Evolutionary conservation across 2,329 filamentous ascomycete species (phyloP).

Genomic region (Myriosclerotinia curreyana): DNA sequence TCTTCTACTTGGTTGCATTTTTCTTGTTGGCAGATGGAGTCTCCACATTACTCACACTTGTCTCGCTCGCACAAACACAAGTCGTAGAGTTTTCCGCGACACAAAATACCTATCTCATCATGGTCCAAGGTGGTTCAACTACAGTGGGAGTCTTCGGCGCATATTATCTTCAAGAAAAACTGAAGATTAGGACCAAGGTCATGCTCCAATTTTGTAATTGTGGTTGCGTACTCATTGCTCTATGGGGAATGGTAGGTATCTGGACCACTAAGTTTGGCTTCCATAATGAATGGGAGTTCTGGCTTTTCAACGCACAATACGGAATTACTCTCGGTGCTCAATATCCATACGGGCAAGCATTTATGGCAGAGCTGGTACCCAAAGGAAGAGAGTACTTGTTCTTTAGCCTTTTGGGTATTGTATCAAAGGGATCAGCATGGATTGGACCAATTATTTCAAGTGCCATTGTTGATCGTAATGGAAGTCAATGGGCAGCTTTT

Average conservation of each 20-base stretch:
- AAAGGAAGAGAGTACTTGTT: slow-evolving; percentile 38
- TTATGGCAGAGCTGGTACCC: slow-evolving; percentile 38
- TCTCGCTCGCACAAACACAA: slow-evolving; percentile 36
- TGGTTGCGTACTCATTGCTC: slow-evolving; percentile 31
- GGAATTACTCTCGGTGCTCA: slow-evolving; percentile 36
- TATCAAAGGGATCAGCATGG: slow-evolving; percentile 38
- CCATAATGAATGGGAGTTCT: slow-evolving; percentile 39
- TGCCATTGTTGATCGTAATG: slow-evolving; percentile 37
- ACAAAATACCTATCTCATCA: slow-evolving; percentile 36
- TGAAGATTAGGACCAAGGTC: slow-evolving; percentile 35
- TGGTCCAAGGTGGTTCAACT: slow-evolving; percentile 35
- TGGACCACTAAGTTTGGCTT: slow-evolving; percentile 37
- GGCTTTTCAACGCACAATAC: slow-evolving; percentile 35
- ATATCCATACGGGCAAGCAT: slow-evolving; percentile 38
- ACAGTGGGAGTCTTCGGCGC: slow-evolving; percentile 32
- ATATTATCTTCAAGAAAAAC: slow-evolving; percentile 34
- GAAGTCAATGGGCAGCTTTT: slow-evolving; percentile 36
- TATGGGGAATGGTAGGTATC: slow-evolving; percentile 38
- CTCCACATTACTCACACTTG: slow-evolving; percentile 32
- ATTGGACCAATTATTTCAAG: slow-evolving; percentile 38
- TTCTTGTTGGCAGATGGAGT: slow-evolving; percentile 38
- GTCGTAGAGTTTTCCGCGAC: slow-evolving; percentile 36
- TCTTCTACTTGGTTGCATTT: slow-evolving; percentile 36
- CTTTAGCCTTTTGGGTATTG: slow-evolving; percentile 38
- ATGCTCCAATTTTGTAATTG: slow-evolving; percentile 37